Conservation (phyloP, 345 rosid genomes). For the Eutrema japonicum region DNA sequence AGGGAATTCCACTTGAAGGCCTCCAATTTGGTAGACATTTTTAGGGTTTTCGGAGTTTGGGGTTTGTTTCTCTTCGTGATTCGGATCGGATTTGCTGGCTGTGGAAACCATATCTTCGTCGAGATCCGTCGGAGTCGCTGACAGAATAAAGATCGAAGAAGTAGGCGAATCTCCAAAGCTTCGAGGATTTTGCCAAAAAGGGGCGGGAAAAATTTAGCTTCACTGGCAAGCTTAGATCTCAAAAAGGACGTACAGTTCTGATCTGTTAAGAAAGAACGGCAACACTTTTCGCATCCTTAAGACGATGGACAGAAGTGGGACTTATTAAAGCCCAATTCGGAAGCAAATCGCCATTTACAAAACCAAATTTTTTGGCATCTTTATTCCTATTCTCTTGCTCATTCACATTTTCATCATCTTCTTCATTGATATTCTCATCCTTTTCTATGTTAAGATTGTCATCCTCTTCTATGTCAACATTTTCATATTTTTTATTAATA, state of each 20-base stretch:
- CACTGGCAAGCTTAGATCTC: too few species aligned
- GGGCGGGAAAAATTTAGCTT: conserved; percentile 33
- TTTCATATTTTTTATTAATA: too few species aligned
- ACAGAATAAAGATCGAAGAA: neutral
- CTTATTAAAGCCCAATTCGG: too few species aligned
- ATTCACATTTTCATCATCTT: too few species aligned
- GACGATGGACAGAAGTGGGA: neutral
- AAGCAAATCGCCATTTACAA: neutral
- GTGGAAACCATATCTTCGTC: conserved; percentile 47
- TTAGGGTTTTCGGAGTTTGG: conserved; percentile 48
- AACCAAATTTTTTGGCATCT: too few species aligned
- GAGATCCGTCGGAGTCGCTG: conserved; percentile 5
- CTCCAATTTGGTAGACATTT: conserved; percentile 62
- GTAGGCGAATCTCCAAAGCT: neutral
- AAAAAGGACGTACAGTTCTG: neutral
- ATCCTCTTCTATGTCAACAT: too few species aligned
- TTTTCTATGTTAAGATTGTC: too few species aligned
- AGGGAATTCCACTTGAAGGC: conserved; percentile 81
- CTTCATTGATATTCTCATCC: too few species aligned
- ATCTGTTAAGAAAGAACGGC: neutral
- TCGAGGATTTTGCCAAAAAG: neutral
- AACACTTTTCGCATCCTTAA: neutral
- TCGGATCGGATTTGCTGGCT: conserved; percentile 25
- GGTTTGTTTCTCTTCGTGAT: conserved; percentile 44
- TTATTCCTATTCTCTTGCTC: too few species aligned